phyloP scores from a whole-genome alignment of 2,329 filamentous ascomycete genomes.

The Talaromyces pinophilus region DNA sequence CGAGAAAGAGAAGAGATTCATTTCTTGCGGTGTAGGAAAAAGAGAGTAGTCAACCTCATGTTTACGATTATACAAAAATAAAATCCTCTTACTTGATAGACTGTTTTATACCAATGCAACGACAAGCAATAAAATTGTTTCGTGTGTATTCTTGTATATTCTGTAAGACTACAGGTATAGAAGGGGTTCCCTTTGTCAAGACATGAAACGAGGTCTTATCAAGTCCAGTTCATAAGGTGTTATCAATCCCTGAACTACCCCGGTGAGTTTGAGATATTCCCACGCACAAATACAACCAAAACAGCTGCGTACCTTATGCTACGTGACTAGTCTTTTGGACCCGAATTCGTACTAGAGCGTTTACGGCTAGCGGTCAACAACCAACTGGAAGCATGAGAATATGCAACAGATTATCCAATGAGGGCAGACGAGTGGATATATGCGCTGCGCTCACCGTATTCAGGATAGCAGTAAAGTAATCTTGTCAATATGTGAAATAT shows the following conservation, averaged over 20 bases:
- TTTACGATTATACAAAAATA: conserved; percentile 11
- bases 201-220: not conserved
- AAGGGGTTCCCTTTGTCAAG: not conserved
- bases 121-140: not conserved
- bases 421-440: too few relatives aligned
- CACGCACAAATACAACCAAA: not conserved
- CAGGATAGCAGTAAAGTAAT: too few relatives aligned
- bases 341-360: too few relatives aligned
- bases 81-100: conserved; percentile 1
- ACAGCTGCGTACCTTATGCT: not conserved
- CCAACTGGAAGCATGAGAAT: too few relatives aligned
- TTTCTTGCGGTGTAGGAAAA: conserved; percentile 5
- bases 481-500: too few relatives aligned
- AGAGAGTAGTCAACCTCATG: not conserved
- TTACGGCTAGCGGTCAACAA: too few relatives aligned
- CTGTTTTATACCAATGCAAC: conserved; percentile 4
- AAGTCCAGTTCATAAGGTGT: not conserved
- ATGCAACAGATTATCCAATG: too few relatives aligned
- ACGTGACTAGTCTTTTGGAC: too few relatives aligned
- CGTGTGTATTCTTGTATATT: not conserved
- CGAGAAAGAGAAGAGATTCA: conserved; percentile 8
- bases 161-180: not conserved
- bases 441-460: too few relatives aligned
- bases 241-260: not conserved
- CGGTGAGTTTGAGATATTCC: not conserved